A percentile compares a stretch with the other conserved stretches of the same genome.
Evolutionary conservation across 1,284 basidiomycete genomes (phyloP).

Genomic region (Marasmius fiardii): DNA sequence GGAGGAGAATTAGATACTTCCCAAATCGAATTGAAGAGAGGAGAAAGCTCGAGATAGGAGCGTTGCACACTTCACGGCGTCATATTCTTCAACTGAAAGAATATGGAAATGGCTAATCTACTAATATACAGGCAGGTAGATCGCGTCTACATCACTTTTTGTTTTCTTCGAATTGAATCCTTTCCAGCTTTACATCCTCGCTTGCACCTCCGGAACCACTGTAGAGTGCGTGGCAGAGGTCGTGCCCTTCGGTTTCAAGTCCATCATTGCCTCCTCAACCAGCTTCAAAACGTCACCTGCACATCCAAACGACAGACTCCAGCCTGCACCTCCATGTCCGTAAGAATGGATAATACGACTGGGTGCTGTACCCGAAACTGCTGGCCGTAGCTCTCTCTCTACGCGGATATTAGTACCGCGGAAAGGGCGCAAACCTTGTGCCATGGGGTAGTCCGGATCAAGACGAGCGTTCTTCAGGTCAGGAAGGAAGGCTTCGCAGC

Average conservation of each 20-base stretch:
- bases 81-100: no score
- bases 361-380: neutral
- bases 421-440: slow-evolving; percentile 32
- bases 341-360: slow-evolving; percentile 33
- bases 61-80: no score
- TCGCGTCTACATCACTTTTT: no score
- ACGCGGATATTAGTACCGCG: slow-evolving; percentile 30
- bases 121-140: no score
- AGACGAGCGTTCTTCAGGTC: slow-evolving; percentile 27
- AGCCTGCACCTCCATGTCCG: slow-evolving; percentile 31
- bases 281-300: slow-evolving; percentile 12
- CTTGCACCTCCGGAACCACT: no score
- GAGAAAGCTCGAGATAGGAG: no score
- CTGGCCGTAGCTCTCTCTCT: slow-evolving; percentile 24
- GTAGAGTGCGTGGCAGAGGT: no score
- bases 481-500: slow-evolving; percentile 30
- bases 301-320: slow-evolving; percentile 18
- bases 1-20: no score
- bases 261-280: slow-evolving; percentile 9
- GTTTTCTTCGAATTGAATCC: no score
- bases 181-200: no score
- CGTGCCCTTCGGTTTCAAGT: neutral
- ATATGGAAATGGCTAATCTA: no score
- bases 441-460: slow-evolving; percentile 26
- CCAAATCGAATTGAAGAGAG: no score